Evolutionary conservation across 2,329 filamentous ascomycete genomes (phyloP).

Genomic region (Coniochaeta sp.): DNA sequence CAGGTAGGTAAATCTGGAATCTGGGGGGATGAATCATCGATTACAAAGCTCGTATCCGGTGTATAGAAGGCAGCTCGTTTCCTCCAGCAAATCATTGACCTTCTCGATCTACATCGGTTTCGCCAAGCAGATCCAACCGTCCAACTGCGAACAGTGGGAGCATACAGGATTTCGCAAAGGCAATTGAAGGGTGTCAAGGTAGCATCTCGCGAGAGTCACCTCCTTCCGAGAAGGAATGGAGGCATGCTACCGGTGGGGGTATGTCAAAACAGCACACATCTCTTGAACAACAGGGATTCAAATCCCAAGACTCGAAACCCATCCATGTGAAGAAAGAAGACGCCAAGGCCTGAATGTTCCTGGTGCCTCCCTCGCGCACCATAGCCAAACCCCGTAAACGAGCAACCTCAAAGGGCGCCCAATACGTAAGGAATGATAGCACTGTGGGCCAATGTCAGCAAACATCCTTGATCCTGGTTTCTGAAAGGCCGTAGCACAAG

Average conservation of each 20-base stretch:
- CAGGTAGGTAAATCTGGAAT: neutral
- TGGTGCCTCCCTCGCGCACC: neutral
- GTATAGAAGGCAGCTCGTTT: neutral
- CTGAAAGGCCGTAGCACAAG: neutral
- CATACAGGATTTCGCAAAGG: neutral
- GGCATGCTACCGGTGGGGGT: neutral
- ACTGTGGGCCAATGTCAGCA: slow-evolving; percentile 4
- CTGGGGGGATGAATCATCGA: neutral
- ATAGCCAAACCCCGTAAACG: neutral
- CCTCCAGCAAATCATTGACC: neutral
- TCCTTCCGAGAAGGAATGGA: neutral
- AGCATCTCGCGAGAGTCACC: neutral
- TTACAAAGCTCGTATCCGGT: slow-evolving; percentile 4
- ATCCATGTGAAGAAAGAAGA: neutral
- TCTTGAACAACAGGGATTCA: neutral
- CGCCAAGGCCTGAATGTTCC: neutral
- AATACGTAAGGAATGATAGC: neutral
- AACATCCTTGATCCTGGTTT: neutral
- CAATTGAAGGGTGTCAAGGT: neutral
- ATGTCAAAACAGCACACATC: neutral
- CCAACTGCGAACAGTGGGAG: neutral
- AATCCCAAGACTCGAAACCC: neutral
- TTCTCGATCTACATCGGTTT: neutral
- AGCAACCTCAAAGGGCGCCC: neutral
- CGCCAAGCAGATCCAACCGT: neutral